Conservation (phyloP, 768 basidiomycete genomes). For the Auriscalpium microsporum region DNA sequence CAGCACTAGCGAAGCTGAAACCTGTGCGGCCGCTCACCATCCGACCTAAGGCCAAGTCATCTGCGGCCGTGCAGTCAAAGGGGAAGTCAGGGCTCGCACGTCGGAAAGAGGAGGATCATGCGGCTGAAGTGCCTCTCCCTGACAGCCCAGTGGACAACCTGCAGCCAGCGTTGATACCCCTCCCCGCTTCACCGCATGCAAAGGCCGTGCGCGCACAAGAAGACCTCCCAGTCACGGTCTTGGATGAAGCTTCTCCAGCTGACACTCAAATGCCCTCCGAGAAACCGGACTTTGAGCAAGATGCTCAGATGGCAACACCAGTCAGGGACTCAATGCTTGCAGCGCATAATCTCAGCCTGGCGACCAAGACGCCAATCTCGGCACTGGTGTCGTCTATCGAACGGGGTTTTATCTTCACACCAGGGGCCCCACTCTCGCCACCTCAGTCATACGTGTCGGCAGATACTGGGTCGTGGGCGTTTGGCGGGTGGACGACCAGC, state of each 20-base stretch:
- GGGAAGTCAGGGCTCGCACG: background rate
- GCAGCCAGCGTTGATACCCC: constrained; percentile 3
- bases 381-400: constrained; percentile 48
- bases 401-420: constrained; percentile 59
- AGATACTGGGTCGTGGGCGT: constrained; percentile 6
- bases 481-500: too few relatives aligned
- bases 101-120: background rate
- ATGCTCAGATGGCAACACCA: background rate
- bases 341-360: background rate
- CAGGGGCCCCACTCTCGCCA: constrained; percentile 53
- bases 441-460: constrained; percentile 33
- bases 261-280: background rate
- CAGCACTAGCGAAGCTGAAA: background rate
- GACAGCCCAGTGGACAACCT: background rate
- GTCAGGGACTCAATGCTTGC: background rate
- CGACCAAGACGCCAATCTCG: constrained; percentile 51
- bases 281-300: background rate
- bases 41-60: background rate
- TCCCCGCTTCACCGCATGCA: constrained; percentile 6
- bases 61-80: background rate
- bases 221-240: background rate
- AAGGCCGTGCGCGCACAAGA: background rate
- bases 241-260: background rate
- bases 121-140: background rate
- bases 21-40: constrained; percentile 2